A percentile compares a stretch with the other conserved stretches of the same genome.
Conservation (phyloP, 2,329 filamentous ascomycete genomes). For the Pseudogymnoascus sp. region DNA sequence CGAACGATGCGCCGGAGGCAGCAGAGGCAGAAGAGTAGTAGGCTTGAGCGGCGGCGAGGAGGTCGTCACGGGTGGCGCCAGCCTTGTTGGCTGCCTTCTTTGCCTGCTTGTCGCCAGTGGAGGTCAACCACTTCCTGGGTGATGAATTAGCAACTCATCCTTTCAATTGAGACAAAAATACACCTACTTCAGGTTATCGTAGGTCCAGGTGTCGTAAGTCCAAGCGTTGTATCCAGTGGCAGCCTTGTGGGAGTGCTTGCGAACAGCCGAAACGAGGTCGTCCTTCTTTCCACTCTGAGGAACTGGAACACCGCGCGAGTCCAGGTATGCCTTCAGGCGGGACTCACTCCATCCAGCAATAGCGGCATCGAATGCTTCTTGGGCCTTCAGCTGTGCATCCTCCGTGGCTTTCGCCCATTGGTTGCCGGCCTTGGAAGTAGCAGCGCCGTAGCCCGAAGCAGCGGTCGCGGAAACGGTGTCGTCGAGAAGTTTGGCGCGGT, state of each 20-base stretch:
- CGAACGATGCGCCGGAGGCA: slow-evolving; percentile 48
- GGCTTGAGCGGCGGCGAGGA: slow-evolving; percentile 55
- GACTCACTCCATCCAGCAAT: slow-evolving; percentile 62
- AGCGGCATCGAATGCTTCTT: slow-evolving; percentile 58
- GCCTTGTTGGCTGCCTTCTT: slow-evolving; percentile 54
- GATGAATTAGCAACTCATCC: background rate
- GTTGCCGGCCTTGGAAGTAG: slow-evolving; percentile 67
- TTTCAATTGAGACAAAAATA: background rate
- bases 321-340: slow-evolving; percentile 68
- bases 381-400: slow-evolving; percentile 49
- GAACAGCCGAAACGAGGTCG: slow-evolving; percentile 65
- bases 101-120: slow-evolving; percentile 44
- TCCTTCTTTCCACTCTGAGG: slow-evolving; percentile 64
- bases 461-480: slow-evolving; percentile 52
- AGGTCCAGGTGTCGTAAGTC: slow-evolving; percentile 71
- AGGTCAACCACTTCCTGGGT: slow-evolving; percentile 37
- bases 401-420: slow-evolving; percentile 69
- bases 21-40: slow-evolving; percentile 52
- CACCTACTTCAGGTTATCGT: slow-evolving; percentile 56
- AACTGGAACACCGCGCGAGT: slow-evolving; percentile 66
- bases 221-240: slow-evolving; percentile 60
- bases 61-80: slow-evolving; percentile 62
- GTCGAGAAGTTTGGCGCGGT: slow-evolving; percentile 63
- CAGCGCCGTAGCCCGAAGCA: slow-evolving; percentile 55
- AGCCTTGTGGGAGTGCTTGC: slow-evolving; percentile 63